Percentiles rank a stretch among this genome's conserved stretches.
phyloP scores from a whole-genome alignment of 208 protist species.

The Wallacemonas collosoma region DNA sequence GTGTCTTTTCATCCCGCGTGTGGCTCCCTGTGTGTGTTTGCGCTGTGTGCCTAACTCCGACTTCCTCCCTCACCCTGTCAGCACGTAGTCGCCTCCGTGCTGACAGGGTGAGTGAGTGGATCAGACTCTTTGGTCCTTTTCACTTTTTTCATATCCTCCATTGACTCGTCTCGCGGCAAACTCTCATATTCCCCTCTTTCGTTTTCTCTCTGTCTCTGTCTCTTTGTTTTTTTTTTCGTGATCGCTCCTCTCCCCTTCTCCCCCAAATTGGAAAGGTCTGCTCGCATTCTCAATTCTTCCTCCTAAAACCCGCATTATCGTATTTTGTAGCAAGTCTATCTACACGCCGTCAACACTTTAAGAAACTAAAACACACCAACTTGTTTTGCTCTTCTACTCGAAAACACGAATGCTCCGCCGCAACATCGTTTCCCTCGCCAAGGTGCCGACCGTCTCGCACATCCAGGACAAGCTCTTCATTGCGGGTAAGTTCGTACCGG shows the following conservation, averaged over 20 bases:
- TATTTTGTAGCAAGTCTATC: neutral
- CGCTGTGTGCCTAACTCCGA: no score
- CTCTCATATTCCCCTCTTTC: neutral
- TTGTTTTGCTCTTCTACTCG: no score
- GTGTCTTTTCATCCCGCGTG: no score
- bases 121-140: no score
- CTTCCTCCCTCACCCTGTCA: no score
- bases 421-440: neutral
- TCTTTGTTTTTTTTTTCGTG: neutral
- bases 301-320: slow-evolving; percentile 15
- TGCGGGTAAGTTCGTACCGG: slow-evolving; percentile 80
- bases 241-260: neutral
- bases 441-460: slow-evolving; percentile 27
- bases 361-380: neutral
- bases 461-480: slow-evolving; percentile 87
- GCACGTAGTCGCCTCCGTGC: no score
- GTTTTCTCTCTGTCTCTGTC: neutral
- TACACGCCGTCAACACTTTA: neutral
- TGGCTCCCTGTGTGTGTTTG: no score
- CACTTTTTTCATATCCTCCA: no score
- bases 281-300: neutral
- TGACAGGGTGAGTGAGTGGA: no score
- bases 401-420: slow-evolving; percentile 15
- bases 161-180: neutral
- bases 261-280: neutral